Evolutionary conservation across 169 alveolate species (phyloP).

Genomic region (Plasmodium fragile): DNA sequence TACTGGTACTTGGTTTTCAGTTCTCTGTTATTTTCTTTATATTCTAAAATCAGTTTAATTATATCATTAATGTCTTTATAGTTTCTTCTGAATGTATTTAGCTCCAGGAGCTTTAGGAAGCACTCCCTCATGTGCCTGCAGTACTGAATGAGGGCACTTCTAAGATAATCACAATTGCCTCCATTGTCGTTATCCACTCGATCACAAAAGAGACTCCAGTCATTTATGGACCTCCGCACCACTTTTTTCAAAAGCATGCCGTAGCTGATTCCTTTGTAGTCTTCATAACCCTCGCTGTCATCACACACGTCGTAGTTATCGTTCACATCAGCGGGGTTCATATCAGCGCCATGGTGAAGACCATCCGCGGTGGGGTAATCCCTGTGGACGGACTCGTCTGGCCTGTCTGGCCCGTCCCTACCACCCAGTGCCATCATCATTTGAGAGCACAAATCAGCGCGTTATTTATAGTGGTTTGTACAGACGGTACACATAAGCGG

Average conservation of each 20-base stretch:
- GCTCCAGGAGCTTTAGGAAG: conserved; percentile 26
- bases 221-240: conserved; percentile 35
- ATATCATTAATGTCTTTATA: conserved; percentile 39
- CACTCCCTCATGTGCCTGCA: conserved; percentile 73
- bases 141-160: conserved; percentile 66
- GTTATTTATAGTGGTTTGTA: neutral
- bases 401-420: neutral
- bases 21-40: conserved; percentile 31
- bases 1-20: conserved; percentile 47
- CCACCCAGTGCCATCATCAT: neutral
- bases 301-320: neutral
- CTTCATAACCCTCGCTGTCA: conserved; percentile 13
- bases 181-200: conserved; percentile 51
- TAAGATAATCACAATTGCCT: conserved; percentile 12
- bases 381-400: neutral
- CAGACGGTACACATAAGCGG: neutral
- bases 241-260: conserved; percentile 27
- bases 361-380: neutral
- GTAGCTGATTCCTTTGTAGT: conserved; percentile 36
- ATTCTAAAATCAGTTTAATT: conserved; percentile 9
- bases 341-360: too few relatives aligned
- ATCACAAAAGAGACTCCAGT: conserved; percentile 55
- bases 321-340: neutral
- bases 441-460: neutral
- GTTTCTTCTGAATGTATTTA: conserved; percentile 7